phyloP scores from a whole-genome alignment of 176 grass and related monocot genomes.

The Avena sativa region DNA sequence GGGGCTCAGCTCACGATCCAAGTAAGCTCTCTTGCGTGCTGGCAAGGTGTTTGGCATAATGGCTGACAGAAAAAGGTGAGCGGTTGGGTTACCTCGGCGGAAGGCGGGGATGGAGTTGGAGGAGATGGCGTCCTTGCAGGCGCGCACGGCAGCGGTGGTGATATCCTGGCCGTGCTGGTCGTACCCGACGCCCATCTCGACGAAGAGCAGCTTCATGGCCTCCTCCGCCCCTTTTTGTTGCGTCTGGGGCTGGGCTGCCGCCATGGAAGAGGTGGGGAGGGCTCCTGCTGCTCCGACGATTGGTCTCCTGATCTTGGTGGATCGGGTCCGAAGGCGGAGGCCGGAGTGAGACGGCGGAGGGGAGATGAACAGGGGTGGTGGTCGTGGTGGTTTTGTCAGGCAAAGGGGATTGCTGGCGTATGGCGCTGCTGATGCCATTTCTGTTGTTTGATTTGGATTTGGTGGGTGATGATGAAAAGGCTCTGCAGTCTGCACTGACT shows the following conservation, averaged over 20 bases:
- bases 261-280: constrained; percentile 41
- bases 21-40: background rate
- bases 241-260: constrained; percentile 41
- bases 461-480: background rate
- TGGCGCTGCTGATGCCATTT: constrained; percentile 23
- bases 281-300: background rate
- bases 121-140: constrained; percentile 93
- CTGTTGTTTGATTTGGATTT: background rate
- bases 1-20: background rate
- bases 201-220: constrained; percentile 84
- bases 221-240: constrained; percentile 18
- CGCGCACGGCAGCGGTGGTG: constrained; percentile 80
- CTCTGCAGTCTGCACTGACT: background rate
- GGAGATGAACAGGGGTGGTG: background rate
- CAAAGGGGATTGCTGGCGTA: constrained; percentile 9
- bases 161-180: constrained; percentile 98
- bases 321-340: constrained; percentile 16
- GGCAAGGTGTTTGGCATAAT: constrained; percentile 40
- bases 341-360: constrained; percentile 3
- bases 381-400: constrained; percentile 11
- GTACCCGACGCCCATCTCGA: constrained; percentile 98
- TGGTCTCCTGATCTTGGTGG: background rate
- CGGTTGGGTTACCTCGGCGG: constrained; percentile 56
- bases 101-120: constrained; percentile 98
- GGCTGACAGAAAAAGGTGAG: background rate